Conservation (phyloP, 306 rosid species). For the Cyamopsis tetragonoloba region DNA sequence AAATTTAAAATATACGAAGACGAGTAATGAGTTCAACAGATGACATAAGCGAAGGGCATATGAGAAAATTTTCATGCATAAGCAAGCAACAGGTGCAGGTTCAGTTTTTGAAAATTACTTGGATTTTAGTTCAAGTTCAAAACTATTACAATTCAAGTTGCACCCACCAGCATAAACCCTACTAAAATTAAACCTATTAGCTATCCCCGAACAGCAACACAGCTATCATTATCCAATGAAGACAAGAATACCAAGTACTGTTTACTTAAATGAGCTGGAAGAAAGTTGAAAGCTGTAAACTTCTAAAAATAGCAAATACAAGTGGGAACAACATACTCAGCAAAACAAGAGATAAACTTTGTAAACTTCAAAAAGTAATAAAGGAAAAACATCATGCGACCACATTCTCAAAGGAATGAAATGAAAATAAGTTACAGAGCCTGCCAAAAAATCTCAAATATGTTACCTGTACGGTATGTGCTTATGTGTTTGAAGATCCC, state of each 20-base stretch:
- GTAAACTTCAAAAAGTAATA: not conserved
- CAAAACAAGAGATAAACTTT: not conserved
- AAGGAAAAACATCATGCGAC: not conserved
- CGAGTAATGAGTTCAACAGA: not conserved
- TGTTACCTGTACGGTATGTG: conserved; percentile 95
- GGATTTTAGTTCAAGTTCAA: conserved; percentile 10
- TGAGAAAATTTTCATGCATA: not conserved
- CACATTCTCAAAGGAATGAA: conserved; percentile 1
- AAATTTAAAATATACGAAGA: not conserved
- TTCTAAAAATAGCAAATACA: not conserved
- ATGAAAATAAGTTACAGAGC: conserved; percentile 13
- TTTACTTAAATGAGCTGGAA: conserved; percentile 3
- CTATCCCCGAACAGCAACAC: not conserved
- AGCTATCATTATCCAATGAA: not conserved
- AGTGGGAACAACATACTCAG: not conserved
- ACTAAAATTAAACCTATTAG: not conserved
- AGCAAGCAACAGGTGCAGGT: conserved; percentile 6
- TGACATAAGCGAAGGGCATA: not conserved
- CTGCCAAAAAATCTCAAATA: conserved; percentile 15
- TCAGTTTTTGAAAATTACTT: not conserved
- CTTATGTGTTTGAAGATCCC: conserved; percentile 97
- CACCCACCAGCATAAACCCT: not conserved
- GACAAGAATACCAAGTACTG: not conserved
- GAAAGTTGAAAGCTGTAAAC: not conserved
- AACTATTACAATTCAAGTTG: conserved; percentile 14